Conservation (phyloP, 73 alveolate species). For the Paraurostyla sp. region DNA sequence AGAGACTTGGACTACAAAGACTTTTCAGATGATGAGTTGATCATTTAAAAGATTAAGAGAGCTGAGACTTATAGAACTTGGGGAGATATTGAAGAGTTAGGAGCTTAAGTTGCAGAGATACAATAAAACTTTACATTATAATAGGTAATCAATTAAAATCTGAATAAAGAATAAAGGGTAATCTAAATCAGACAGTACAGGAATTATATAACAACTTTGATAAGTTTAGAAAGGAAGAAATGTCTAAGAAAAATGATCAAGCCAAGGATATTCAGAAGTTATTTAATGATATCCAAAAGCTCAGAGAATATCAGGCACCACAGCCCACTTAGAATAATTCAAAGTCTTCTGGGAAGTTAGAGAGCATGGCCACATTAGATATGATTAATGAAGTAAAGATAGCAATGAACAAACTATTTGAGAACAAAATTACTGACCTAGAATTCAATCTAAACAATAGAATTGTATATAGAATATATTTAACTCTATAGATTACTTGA, state of each 20-base stretch:
- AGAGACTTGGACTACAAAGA: constrained; percentile 67
- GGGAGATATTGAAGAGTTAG: constrained; percentile 79
- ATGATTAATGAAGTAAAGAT: constrained; percentile 53
- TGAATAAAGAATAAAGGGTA: constrained; percentile 1
- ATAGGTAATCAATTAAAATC: background rate
- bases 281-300: background rate
- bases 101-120: constrained; percentile 48
- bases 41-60: constrained; percentile 40
- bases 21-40: constrained; percentile 58
- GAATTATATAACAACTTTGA: background rate
- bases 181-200: background rate
- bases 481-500: constrained; percentile 9
- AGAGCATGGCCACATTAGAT: constrained; percentile 30
- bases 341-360: background rate
- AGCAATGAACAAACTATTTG: constrained; percentile 31
- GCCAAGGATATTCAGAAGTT: background rate
- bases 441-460: constrained; percentile 65
- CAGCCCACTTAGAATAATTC: background rate
- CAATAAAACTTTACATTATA: background rate
- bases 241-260: background rate
- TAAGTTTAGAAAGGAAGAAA: constrained; percentile 2
- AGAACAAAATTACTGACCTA: constrained; percentile 62
- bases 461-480: constrained; percentile 33
- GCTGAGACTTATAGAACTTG: constrained; percentile 75
- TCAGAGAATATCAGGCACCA: background rate